Conservation (phyloP, 345 rosid species). For the Clarkia xantiana region DNA sequence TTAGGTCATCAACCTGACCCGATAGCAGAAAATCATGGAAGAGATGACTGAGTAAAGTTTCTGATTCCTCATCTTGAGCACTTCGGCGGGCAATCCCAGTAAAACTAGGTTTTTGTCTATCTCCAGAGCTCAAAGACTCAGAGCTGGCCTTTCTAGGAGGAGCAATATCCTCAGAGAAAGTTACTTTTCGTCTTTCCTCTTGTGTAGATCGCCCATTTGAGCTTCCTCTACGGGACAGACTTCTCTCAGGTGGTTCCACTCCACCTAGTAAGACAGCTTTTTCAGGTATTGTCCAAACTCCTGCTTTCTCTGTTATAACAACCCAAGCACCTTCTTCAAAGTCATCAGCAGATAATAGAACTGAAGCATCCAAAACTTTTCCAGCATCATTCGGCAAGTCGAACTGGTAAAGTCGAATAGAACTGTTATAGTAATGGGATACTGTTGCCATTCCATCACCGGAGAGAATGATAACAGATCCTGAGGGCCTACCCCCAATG, state of each 20-base stretch:
- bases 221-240: conserved; percentile 82
- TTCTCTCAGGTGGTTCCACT: conserved; percentile 88
- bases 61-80: conserved; percentile 81
- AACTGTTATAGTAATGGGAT: conserved; percentile 48
- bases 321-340: conserved; percentile 84
- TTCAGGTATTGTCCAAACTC: conserved; percentile 97
- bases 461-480: conserved; percentile 77
- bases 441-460: conserved; percentile 98
- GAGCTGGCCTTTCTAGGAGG: conserved; percentile 54
- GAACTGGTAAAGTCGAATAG: conserved; percentile 74
- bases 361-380: conserved; percentile 88
- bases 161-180: conserved; percentile 32
- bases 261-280: conserved; percentile 76
- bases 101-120: conserved; percentile 31
- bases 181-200: conserved; percentile 47
- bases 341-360: conserved; percentile 60
- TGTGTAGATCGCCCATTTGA: conserved; percentile 58
- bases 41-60: conserved; percentile 70
- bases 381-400: conserved; percentile 93
- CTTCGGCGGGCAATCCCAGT: conserved; percentile 44
- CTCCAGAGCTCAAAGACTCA: conserved; percentile 45
- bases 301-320: conserved; percentile 84
- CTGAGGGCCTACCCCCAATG: conserved; percentile 78
- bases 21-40: conserved; percentile 60
- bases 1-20: conserved; percentile 48